These are phyloP conservation scores for Colletotrichum viniferum DNA, from an alignment of 2,329 filamentous ascomycete species.

Conservation along the genomic window DNA sequence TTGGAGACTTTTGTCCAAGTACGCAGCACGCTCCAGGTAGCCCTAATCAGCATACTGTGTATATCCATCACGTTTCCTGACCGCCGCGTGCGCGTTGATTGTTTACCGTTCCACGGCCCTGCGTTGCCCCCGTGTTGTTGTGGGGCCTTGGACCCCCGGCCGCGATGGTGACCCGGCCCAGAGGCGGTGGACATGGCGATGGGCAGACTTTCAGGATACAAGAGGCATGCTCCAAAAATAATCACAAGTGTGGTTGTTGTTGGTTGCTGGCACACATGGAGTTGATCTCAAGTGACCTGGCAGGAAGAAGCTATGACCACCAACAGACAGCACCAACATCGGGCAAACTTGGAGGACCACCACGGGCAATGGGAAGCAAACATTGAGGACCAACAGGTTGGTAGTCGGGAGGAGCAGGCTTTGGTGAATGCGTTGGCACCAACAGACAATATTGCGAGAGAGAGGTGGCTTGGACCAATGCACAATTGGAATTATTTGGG, in stretches of 20 bases:
- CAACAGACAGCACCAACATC: background rate
- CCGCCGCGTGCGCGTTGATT: background rate
- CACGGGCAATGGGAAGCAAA: background rate
- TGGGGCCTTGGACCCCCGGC: background rate
- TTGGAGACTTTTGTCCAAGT: background rate
- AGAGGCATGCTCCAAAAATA: background rate
- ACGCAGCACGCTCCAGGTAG: slow-evolving; percentile 13
- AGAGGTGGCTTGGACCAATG: background rate
- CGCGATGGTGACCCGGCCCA: background rate
- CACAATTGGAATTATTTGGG: background rate
- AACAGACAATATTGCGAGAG: background rate
- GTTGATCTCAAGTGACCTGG: background rate
- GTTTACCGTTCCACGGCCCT: slow-evolving; percentile 14
- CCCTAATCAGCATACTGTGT: slow-evolving; percentile 19
- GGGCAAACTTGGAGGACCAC: background rate
- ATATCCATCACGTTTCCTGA: background rate
- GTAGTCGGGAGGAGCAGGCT: background rate
- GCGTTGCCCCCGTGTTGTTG: background rate
- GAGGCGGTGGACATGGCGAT: background rate
- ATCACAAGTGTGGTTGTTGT: background rate
- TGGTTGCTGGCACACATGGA: background rate
- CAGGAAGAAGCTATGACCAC: background rate
- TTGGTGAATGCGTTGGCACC: background rate
- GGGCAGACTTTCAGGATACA: background rate
- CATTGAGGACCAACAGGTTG: background rate